Evolutionary conservation across 305 asterid genomes (phyloP).

Genomic region (Solanum hybrid): DNA sequence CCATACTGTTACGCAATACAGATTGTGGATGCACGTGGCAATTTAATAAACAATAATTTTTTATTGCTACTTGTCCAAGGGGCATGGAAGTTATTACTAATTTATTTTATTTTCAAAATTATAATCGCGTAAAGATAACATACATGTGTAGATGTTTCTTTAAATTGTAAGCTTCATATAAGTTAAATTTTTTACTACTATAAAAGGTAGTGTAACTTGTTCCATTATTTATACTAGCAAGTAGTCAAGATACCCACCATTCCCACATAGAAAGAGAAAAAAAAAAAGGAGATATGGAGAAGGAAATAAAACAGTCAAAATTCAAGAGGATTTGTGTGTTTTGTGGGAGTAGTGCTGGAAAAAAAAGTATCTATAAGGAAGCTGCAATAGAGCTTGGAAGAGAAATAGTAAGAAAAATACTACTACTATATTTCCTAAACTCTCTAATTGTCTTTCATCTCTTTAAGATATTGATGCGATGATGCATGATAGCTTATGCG

Average conservation of each 20-base stretch:
- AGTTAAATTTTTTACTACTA: neutral
- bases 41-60: neutral
- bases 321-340: constrained; percentile 38
- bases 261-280: neutral
- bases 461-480: neutral
- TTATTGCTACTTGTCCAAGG: neutral
- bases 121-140: neutral
- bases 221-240: neutral
- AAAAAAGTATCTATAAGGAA: constrained; percentile 27
- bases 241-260: neutral
- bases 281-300: neutral
- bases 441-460: neutral
- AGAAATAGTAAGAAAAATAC: constrained; percentile 26
- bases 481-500: neutral
- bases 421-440: neutral
- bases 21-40: neutral
- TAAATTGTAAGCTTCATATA: neutral
- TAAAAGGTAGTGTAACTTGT: neutral
- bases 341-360: constrained; percentile 43
- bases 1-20: neutral
- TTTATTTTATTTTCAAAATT: neutral
- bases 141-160: neutral
- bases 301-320: constrained; percentile 18
- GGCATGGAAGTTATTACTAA: neutral
- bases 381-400: constrained; percentile 31